phyloP scores from a whole-genome alignment of 768 basidiomycete species.

The Gloeopeniophorella convolvens region DNA sequence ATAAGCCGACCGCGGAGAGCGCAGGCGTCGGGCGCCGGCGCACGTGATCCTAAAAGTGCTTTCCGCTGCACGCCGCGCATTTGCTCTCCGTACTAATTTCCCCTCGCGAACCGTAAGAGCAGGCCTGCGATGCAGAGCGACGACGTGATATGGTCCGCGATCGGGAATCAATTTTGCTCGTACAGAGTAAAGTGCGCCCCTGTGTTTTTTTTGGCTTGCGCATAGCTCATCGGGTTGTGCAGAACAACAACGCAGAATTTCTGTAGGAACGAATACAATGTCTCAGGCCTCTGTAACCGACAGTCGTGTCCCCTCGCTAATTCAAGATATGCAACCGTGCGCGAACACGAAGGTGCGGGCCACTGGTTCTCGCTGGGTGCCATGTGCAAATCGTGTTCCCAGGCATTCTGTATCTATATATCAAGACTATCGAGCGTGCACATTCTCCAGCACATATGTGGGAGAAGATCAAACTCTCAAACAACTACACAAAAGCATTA shows the following conservation, averaged over 20 bases:
- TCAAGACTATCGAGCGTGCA: constrained; percentile 97
- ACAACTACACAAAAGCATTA: constrained; percentile 91
- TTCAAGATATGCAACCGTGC: constrained; percentile 94
- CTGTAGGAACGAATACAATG: constrained; percentile 98
- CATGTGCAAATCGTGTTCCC: background rate
- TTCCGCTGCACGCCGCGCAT: too few species aligned
- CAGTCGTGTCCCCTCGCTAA: constrained; percentile 98
- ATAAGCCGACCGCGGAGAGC: too few species aligned
- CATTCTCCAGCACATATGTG: constrained; percentile 97
- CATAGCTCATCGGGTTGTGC: constrained; percentile 12
- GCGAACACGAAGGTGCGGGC: constrained; percentile 84
- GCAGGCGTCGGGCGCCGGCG: too few species aligned
- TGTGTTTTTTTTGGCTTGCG: background rate
- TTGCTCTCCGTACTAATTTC: background rate
- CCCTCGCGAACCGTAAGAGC: background rate
- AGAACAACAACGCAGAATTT: constrained; percentile 96
- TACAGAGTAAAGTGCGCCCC: constrained; percentile 95
- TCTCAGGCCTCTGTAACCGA: constrained; percentile 90
- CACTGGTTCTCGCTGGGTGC: constrained; percentile 1
- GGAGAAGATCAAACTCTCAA: constrained; percentile 90
- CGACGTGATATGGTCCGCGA: constrained; percentile 98
- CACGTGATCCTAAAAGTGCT: constrained; percentile 6
- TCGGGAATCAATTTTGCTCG: constrained; percentile 93
- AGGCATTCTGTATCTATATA: constrained; percentile 88
- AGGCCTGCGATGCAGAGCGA: constrained; percentile 69